Base-by-base conservation (phyloP, 768 basidiomycete species). In the Pleurotus sapidus region DNA sequence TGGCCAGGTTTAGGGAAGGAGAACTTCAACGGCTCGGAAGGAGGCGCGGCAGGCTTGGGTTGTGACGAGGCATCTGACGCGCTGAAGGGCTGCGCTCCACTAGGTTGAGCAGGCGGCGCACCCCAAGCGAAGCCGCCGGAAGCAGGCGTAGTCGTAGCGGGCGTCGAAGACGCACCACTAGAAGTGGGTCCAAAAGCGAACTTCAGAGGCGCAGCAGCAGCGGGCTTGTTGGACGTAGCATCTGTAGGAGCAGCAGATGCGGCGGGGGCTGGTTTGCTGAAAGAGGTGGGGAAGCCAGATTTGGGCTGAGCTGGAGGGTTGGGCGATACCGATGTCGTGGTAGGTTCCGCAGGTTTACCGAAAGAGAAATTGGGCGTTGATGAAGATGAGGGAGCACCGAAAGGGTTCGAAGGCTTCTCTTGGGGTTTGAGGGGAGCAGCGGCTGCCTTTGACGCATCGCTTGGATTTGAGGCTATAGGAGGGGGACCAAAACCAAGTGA, bases 361-460 rank as follows among this genome's bases (percentile, higher is more conserved):
- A 63, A 57, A 20, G 58, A 42, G 42, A 55, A 55, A 7, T 30
- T 15, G n/a, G 37, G n/a, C 14, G 38, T 20, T 12, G 46, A 24
- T 20, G 20, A n/a, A 24, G 15, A 34, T 34, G 43, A 38, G 17
- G 24, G 30, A 14, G 14, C 25, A 15, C n/a, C 17, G 25, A 57
- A 53, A 42, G 42, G 40, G 45, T 43, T 49, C 12, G 27, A 25
- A n/a, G 43, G 37, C 30, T 55, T 23, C 24, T 67, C 68, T 55
- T 77, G 68, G 23, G 64, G 57, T 23, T 61, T 34, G n/a, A 64
- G n/a, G 34, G 65, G 20, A 18, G 42, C 20, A 1, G 61, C 39
- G 12, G 65, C n/a, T 34, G 65, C 17, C 23, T 56, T 49, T 5
- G 58, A 27, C 25, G 38, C 49, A 49, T 46, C 37, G 48, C 65